Evolutionary conservation across 129 eudicot genomes (phyloP), one percentile per base, ranked within the genome.

Genomic region (Saussurea involucrata): DNA sequence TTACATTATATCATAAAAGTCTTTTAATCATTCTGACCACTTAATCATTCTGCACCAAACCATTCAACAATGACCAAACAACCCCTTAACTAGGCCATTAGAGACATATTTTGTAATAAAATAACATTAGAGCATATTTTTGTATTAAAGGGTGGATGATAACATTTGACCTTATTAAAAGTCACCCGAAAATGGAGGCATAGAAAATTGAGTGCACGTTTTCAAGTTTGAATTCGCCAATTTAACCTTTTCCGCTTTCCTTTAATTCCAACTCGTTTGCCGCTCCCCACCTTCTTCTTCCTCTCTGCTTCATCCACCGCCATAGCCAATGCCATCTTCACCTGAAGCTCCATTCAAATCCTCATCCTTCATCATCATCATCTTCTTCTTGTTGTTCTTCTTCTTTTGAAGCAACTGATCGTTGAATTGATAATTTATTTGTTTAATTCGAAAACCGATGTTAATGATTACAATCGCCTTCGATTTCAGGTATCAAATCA

Each of bases 191-290:
- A 36, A 57, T 57, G 36, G 29, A 53, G 68, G 27, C 70, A 34
- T 60, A 69, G 21, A 78, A 69, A 60, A 55, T 61, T 8, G 73
- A 18, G 66, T 21, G 71, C 84, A 74, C 76, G 84, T 81, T 74
- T 81, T 58, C 18, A 6, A 68, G 76, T 81, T 81, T 81, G 58
- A 81, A 81, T 40, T 74, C 76, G 5, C 71, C 4, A 64, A 64
- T 46, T 1, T 31, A 2, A 31, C 69, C 65, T 71, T 71, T 80
- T 74, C 40, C 69, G 63, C 22, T 75, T 32, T 29, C 27, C 76
- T 80, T 68, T 44, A 27, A 17, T 81, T 74, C 67, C 78, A 72
- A 80, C 33, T 80, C 74, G 9, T 64, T 72, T 80, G 74, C 83
- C 83, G 83, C 83, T 68, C 66, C 76, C 20, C 8, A 49, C 22